Evolutionary conservation across 2,329 filamentous ascomycete species (phyloP).

Genomic region (Macrophomina phaseolina): DNA sequence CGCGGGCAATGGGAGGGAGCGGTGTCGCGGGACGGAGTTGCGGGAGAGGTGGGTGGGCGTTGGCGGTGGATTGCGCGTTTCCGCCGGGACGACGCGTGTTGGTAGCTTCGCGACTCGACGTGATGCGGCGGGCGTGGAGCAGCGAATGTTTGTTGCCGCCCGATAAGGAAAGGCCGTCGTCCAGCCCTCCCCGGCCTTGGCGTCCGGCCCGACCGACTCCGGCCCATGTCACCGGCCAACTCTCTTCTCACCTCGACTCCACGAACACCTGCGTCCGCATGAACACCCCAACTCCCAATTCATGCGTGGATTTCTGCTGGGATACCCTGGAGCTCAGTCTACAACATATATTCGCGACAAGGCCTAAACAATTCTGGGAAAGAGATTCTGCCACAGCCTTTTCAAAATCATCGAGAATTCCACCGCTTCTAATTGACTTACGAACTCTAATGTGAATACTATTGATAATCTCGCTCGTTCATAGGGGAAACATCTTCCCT

Average conservation of each 20-base stretch:
- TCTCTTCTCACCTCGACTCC: neutral
- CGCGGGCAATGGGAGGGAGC: neutral
- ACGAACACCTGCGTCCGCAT: too few relatives aligned
- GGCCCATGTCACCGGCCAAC: neutral
- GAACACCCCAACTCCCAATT: too few relatives aligned
- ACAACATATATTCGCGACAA: too few relatives aligned
- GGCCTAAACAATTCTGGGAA: too few relatives aligned
- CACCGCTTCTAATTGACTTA: too few relatives aligned
- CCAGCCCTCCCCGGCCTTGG: neutral
- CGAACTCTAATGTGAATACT: too few relatives aligned
- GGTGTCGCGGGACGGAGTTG: neutral
- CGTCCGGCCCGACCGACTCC: slow-evolving; percentile 5
- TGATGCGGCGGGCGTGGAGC: slow-evolving; percentile 1
- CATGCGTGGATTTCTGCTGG: too few relatives aligned
- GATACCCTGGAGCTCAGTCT: too few relatives aligned
- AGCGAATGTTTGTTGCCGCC: slow-evolving; percentile 17
- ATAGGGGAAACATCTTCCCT: too few relatives aligned
- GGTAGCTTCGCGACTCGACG: slow-evolving; percentile 9
- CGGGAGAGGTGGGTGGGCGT: neutral
- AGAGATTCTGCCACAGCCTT: too few relatives aligned
- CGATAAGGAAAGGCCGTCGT: slow-evolving; percentile 3
- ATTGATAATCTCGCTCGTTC: too few relatives aligned
- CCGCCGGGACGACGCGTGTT: slow-evolving; percentile 3
- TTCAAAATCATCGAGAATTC: too few relatives aligned
- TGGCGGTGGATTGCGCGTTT: neutral